Evolutionary conservation across 495 filamentous ascomycete genomes (phyloP).

Genomic region (Monascus purpureus): DNA sequence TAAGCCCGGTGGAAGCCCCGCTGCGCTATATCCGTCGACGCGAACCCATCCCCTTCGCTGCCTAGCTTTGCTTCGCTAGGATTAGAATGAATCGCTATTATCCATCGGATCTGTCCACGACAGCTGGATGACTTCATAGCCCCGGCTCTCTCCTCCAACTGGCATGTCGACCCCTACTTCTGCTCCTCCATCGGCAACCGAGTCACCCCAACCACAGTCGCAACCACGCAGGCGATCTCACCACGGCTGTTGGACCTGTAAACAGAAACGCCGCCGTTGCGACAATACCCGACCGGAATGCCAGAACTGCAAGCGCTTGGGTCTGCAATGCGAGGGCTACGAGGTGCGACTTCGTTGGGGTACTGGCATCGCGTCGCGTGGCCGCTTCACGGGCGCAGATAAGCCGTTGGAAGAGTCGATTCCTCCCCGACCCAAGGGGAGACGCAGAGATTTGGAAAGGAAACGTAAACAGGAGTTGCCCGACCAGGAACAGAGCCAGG

Average conservation of each 20-base stretch:
- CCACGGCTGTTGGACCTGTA: constrained; percentile 27
- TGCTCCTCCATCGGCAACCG: background rate
- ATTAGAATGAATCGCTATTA: no score
- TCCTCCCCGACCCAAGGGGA: constrained; percentile 12
- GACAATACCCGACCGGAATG: constrained; percentile 17
- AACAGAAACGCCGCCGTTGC: constrained; percentile 18
- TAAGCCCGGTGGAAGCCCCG: no score
- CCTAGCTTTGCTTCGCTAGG: no score
- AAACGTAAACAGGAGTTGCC: background rate
- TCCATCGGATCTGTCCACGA: no score
- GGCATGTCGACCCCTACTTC: constrained; percentile 19
- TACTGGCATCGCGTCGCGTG: constrained; percentile 22
- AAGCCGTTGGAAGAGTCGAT: constrained; percentile 15
- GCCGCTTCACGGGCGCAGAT: constrained; percentile 20
- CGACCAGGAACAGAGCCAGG: background rate
- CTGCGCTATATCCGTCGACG: no score
- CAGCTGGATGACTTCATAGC: background rate
- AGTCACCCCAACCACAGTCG: background rate
- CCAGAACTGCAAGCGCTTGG: constrained; percentile 13
- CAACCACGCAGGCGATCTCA: constrained; percentile 7
- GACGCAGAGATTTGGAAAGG: constrained; percentile 14
- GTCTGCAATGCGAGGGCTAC: constrained; percentile 20
- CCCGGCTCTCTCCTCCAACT: constrained; percentile 4
- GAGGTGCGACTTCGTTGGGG: constrained; percentile 24
- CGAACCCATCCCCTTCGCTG: no score